Base-by-base conservation (phyloP, 2,329 filamentous ascomycete genomes). In the Colletotrichum liaoningense region DNA sequence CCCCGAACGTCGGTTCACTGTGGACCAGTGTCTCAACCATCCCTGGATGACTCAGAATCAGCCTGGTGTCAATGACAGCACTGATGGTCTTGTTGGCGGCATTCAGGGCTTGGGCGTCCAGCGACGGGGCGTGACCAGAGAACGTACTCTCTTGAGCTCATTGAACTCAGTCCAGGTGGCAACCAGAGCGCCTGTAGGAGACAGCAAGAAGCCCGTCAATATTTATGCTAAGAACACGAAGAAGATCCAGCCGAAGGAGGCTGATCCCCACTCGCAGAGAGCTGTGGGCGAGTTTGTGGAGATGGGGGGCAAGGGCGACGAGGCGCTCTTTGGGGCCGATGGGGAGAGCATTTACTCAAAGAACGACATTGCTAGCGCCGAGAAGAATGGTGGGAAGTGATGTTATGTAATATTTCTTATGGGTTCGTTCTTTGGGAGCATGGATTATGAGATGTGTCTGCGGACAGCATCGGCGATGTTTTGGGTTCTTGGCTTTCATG, bases 21-120 rank as follows among this genome's bases (percentile, higher is more conserved):
- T 99, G 73, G 95, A 98, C 76, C 91, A 97, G 78, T 98, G 97
- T 79, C 88, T 99, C 11, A 87, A 93, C 76, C 97, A 99, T 80
- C 95, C 96, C 0, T 99, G 97, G 97, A 90, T 95, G 67, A 95
- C 91, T 0, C 88, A 91, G 75, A 89, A 84, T 54, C 75, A 81
- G 16, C 85, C 90, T 46, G 91, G 88, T 73, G 87, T 93, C 35
- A 92, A 92, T 74, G 96, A 98, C 84, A 98, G 95, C 83, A 98
- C 95, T 19, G 95, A 97, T 79, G 95, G 96, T 6, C 88, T 99
- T 26, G 95, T 97, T 0, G 94, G 94, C n/a, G 95, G 94, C 38
- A 90, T 99, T 77, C 91, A 91, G 28, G 89, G 90, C 12, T 88
- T 99, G 11, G 95, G 97, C 77, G 95, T 99, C 80, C 91, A 93